Evolutionary conservation across 192 early-diverging fungal genomes (phyloP), one percentile per base, ranked within the genome.

Genomic region (Mortierella alpina): DNA sequence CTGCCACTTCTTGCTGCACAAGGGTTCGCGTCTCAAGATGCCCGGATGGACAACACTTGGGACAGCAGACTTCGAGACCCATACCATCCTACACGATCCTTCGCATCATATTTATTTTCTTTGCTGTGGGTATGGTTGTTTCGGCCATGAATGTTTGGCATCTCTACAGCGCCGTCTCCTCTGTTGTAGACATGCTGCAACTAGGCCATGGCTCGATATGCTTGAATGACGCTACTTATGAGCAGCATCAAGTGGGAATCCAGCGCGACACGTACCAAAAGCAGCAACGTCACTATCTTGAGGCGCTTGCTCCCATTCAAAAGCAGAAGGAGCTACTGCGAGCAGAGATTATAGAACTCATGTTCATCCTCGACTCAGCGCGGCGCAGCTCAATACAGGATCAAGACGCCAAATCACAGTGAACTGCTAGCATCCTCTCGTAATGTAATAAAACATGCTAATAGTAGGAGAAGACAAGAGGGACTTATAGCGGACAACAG

Each of bases 121-220:
- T 76, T 42, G 49, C 65, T 11, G 18, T 76, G 59, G 74, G 66
- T 14, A 56, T 76, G 60, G 55, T 47, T 7, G 60, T 65, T 23
- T 69, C 74, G 10, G 67, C 60, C 11, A 4, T 76, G 47, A 76
- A 76, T 40, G 59, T 69, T 17, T 76, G 74, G 74, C 61, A 76
- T 7, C 15, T 76, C 18, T 64, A 64, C 41, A 39, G 31, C 13
- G 57, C 59, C 12, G 60, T 76, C 11, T 64, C 54, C 1, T 69
- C 74, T 1, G 41, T 76, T 41, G 74, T 76, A 2, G 66, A 69
- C 40, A 53, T 76, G 7, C 48, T 76, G 1, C 74, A 69, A 9
- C 59, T 64, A 47, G 47, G 61, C 44, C 71, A 73, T 11, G 71
- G 31, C 31, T 31, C 31, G 3, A 31, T 31, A 31, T 17, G 17